A percentile compares a stretch with the other conserved stretches of the same genome.
These are phyloP conservation scores for Diplodia intermedia DNA, from an alignment of 2,329 filamentous ascomycete species.

Conservation along the genomic window DNA sequence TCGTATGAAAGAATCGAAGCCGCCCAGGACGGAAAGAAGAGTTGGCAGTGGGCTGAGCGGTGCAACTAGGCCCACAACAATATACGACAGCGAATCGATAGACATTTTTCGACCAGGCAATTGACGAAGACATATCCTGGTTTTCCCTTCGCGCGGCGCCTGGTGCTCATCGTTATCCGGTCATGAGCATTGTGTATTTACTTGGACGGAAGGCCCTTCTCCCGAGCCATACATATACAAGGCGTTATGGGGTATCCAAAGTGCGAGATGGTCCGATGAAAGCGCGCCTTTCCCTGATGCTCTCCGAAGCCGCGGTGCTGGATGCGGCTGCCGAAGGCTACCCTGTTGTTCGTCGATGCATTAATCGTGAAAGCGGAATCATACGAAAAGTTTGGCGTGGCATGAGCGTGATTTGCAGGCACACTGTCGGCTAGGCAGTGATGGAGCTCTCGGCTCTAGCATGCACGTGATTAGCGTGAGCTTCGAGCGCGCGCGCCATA, in stretches of 20 bases:
- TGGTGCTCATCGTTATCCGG: conserved; percentile 14
- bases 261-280: conserved; percentile 20
- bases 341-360: conserved; percentile 11
- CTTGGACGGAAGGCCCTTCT: conserved; percentile 19
- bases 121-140: not conserved
- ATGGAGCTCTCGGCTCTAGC: conserved; percentile 62
- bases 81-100: conserved; percentile 13
- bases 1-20: conserved; percentile 2
- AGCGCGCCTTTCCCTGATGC: conserved; percentile 8
- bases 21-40: not conserved
- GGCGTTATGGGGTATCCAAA: conserved; percentile 24
- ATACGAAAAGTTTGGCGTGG: conserved; percentile 4
- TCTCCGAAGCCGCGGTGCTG: conserved; percentile 6
- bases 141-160: conserved; percentile 6
- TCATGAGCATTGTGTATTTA: conserved; percentile 21
- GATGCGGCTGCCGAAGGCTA: conserved; percentile 13
- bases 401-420: not conserved
- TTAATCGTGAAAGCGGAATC: conserved; percentile 20
- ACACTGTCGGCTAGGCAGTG: conserved; percentile 2
- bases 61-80: not conserved
- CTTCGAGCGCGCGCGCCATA: conserved; percentile 70
- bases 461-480: conserved; percentile 68
- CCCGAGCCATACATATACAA: conserved; percentile 22
- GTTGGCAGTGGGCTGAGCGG: not conserved
- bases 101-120: not conserved